A percentile compares a stretch with the other conserved stretches of the same genome.
phyloP scores from a whole-genome alignment of 2,329 filamentous ascomycete species.

The Lecanicillium sp. region DNA sequence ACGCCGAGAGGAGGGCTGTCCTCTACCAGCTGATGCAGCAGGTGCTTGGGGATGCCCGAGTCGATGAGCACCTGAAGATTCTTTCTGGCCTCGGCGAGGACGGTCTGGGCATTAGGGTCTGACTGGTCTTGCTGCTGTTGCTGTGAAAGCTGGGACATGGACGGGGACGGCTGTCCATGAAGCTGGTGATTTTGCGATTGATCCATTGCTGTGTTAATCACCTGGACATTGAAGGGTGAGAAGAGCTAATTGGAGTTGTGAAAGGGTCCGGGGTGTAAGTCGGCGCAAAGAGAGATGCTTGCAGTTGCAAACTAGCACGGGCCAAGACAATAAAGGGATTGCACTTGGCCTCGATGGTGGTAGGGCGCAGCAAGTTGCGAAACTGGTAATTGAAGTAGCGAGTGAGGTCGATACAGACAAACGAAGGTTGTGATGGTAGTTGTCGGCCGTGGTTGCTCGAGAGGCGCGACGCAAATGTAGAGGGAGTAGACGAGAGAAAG shows the following conservation, averaged over 20 bases:
- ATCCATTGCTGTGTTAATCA: slow-evolving; percentile 25
- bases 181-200: slow-evolving; percentile 24
- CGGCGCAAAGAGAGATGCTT: background rate
- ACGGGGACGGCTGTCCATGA: slow-evolving; percentile 22
- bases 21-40: slow-evolving; percentile 36
- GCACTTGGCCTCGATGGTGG: background rate
- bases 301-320: too few relatives aligned
- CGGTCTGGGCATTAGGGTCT: slow-evolving; percentile 35
- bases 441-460: background rate
- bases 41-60: slow-evolving; percentile 38
- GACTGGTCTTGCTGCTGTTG: slow-evolving; percentile 22
- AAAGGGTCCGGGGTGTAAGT: background rate
- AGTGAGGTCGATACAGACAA: background rate
- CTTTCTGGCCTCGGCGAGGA: slow-evolving; percentile 39
- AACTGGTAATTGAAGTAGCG: background rate
- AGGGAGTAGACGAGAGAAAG: background rate
- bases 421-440: background rate
- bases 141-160: slow-evolving; percentile 14
- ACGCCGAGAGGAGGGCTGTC: slow-evolving; percentile 30
- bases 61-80: slow-evolving; percentile 41
- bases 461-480: background rate
- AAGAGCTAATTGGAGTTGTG: background rate
- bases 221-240: slow-evolving; percentile 20
- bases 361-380: background rate
- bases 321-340: background rate